phyloP scores from a whole-genome alignment of 202 grass and related monocot genomes.

The Panicum virgatum region DNA sequence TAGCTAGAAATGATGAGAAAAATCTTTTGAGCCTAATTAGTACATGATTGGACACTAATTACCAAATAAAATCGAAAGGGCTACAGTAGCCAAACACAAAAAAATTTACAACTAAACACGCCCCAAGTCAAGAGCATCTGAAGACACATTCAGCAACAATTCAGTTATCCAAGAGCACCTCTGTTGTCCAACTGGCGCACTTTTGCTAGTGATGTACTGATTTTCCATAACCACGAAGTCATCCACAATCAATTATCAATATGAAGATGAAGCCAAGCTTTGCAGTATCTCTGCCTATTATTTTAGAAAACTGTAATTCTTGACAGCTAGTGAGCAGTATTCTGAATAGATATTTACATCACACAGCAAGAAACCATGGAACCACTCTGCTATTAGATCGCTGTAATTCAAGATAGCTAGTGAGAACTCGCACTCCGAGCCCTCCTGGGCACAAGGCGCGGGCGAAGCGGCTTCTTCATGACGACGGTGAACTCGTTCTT shows the following conservation, averaged over 20 bases:
- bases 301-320: background rate
- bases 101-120: no score
- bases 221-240: background rate
- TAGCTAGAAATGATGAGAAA: no score
- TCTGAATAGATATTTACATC: background rate
- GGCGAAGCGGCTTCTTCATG: slow-evolving; percentile 53
- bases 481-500: slow-evolving; percentile 51
- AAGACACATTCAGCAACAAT: background rate
- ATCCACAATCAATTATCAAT: background rate
- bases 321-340: background rate
- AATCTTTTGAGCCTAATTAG: no score
- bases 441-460: slow-evolving; percentile 40
- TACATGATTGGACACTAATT: no score
- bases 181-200: background rate
- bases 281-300: background rate
- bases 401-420: background rate
- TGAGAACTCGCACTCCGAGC: background rate
- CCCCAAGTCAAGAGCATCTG: background rate
- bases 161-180: background rate
- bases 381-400: background rate
- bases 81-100: no score
- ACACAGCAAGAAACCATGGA: background rate
- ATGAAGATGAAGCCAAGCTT: background rate
- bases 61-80: no score
- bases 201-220: background rate